These are phyloP conservation scores for Fusarium floridanum DNA, from an alignment of 2,329 filamentous ascomycete genomes.

Conservation along the genomic window DNA sequence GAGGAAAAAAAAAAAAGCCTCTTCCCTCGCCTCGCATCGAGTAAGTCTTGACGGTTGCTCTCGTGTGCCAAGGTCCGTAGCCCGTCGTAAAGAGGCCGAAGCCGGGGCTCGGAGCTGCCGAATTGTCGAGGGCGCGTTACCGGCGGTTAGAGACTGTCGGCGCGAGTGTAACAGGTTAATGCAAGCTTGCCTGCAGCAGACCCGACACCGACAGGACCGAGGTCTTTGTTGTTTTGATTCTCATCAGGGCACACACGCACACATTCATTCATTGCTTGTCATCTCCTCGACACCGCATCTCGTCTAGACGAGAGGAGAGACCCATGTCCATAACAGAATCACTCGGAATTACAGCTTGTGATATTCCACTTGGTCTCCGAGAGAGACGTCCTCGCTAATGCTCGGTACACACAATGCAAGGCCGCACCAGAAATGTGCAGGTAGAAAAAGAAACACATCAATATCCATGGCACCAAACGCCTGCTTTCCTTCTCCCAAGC, in stretches of 20 bases:
- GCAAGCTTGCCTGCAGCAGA: not conserved
- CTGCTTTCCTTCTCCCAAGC: slow-evolving; percentile 19
- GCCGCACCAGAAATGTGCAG: slow-evolving; percentile 5
- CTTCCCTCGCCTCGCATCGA: not conserved
- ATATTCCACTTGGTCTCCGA: not conserved
- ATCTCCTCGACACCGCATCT: not conserved
- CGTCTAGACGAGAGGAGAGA: not conserved
- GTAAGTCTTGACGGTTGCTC: not conserved
- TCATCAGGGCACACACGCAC: not conserved
- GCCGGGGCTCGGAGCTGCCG: slow-evolving; percentile 13
- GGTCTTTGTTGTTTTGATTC: not conserved
- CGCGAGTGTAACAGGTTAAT: slow-evolving; percentile 7
- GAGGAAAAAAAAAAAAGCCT: slow-evolving; percentile 18
- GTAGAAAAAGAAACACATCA: slow-evolving; percentile 12
- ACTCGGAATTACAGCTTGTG: not conserved
- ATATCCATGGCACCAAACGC: slow-evolving; percentile 39
- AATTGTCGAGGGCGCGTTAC: slow-evolving; percentile 6
- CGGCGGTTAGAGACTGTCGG: slow-evolving; percentile 9
- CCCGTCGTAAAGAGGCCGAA: slow-evolving; percentile 27
- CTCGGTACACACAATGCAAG: slow-evolving; percentile 19
- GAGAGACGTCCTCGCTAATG: not conserved
- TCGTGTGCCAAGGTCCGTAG: slow-evolving; percentile 16
- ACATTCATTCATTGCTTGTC: not conserved
- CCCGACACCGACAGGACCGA: slow-evolving; percentile 1
- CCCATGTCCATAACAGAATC: not conserved